Base-by-base conservation (phyloP, 345 rosid species). In the Hibiscus tridactylites region DNA sequence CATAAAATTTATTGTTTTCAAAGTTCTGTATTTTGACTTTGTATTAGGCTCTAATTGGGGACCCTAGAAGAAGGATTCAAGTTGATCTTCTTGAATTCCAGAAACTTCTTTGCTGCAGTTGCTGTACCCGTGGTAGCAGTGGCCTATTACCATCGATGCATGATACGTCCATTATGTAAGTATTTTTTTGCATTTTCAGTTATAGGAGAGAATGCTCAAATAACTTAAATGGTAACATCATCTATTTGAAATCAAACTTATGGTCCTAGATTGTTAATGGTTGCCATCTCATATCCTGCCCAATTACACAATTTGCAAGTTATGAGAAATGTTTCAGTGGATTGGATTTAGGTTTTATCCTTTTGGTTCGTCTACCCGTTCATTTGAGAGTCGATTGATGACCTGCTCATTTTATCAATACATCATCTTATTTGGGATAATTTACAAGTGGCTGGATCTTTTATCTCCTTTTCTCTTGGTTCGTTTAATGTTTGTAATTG, bases 151-250 rank as follows among this genome's bases (percentile, higher is more conserved):
- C 93, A 70, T 85, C 93, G 31, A 84, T 90, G 97, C 90, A 88
- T 9, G 99, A 94, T 73, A 83, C 97, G 1, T 90, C 99, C 54
- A 88, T 95, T 64, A 80, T 92, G 99, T 95, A 84, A 87, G 97
- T 78, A 16, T 21, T 68, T 75, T 75, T 53, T 56, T 63, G 16
- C 28, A 21, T 17, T 24, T 50, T 31, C 29, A 24, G 69, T 62
- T 62, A 44, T 37, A 28, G 63, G 3, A 62, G 56, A 42, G 52
- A 56, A 42, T 26, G 9, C 31, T 47, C 5, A 29, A n/a, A n/a
- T 31, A 16, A 16, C 71, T 68, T 29, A 21, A 65, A 65, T 65
- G 54, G 16, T 65, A 44, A 5, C 19, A 26, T 5, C 15, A 3
- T 47, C 57, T 7, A 47, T 47, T 47, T 15, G 70, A 46, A 66